Conservation (phyloP, 805 yeast species). For the Ogataea ganodermae region DNA sequence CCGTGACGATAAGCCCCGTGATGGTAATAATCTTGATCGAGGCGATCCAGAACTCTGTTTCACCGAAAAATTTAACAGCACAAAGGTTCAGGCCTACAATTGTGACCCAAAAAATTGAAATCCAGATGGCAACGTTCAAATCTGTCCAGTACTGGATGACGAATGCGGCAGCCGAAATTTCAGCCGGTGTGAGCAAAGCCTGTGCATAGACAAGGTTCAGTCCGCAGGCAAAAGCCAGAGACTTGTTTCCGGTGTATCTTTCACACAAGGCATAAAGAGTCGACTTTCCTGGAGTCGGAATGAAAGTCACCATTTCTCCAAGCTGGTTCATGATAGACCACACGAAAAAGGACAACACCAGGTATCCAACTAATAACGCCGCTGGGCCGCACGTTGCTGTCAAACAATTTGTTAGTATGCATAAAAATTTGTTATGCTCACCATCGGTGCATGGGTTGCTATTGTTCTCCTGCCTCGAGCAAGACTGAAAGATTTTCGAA, state of each 20-base stretch:
- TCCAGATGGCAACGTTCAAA: conserved; percentile 60
- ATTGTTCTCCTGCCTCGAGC: neutral
- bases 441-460: too few species aligned
- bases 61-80: conserved; percentile 44
- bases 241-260: conserved; percentile 32
- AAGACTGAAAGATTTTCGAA: too few species aligned
- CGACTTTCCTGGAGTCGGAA: conserved; percentile 58
- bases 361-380: conserved; percentile 55
- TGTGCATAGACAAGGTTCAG: conserved; percentile 39
- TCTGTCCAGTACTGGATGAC: conserved; percentile 61
- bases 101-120: conserved; percentile 51
- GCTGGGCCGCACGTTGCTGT: conserved; percentile 35
- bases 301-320: conserved; percentile 66
- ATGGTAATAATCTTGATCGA: conserved; percentile 66
- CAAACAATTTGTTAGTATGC: neutral
- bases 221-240: conserved; percentile 38
- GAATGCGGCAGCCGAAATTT: conserved; percentile 62
- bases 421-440: too few species aligned
- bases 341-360: conserved; percentile 63
- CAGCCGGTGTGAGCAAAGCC: conserved; percentile 42
- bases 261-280: conserved; percentile 30
- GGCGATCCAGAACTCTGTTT: conserved; percentile 66
- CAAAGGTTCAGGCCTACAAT: conserved; percentile 48
- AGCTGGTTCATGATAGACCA: conserved; percentile 64
- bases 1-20: conserved; percentile 57